phyloP scores from a whole-genome alignment of 352 stramenopile species.

The Globisporangium nagaii region DNA sequence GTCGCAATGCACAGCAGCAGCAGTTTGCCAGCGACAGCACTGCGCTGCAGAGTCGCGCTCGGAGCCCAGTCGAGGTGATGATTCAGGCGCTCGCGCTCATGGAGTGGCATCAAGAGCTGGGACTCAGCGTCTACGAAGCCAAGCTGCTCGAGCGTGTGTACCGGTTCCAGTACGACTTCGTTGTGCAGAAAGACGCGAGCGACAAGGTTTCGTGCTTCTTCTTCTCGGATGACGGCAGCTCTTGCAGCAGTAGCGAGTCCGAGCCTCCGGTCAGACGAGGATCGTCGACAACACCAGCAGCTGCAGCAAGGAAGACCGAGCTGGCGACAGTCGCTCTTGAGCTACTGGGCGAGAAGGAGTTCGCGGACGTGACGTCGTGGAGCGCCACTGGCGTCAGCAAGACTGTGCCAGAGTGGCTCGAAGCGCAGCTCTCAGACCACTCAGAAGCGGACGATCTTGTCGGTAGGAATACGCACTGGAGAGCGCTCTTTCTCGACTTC shows the following conservation, averaged over 20 bases:
- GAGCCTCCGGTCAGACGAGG: too few species aligned
- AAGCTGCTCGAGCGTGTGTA: constrained; percentile 35
- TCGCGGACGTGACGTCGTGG: not conserved
- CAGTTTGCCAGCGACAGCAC: not conserved
- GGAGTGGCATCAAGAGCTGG: constrained; percentile 32
- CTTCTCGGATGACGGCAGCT: constrained; percentile 10
- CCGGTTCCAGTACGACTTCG: constrained; percentile 38
- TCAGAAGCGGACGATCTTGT: not conserved
- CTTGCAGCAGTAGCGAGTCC: not conserved
- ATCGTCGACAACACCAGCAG: constrained; percentile 2
- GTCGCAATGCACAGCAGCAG: constrained; percentile 5
- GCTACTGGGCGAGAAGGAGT: constrained; percentile 1
- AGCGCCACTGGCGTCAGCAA: constrained; percentile 9
- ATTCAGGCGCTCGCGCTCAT: constrained; percentile 20
- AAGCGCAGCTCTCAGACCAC: constrained; percentile 10
- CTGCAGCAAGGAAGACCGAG: not conserved
- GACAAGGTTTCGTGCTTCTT: constrained; percentile 23
- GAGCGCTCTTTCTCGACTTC: constrained; percentile 15
- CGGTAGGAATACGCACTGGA: constrained; percentile 1
- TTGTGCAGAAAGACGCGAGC: constrained; percentile 13
- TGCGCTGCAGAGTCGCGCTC: not conserved
- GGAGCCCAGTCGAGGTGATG: constrained; percentile 9
- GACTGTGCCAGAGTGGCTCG: constrained; percentile 29
- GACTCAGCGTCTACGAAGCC: constrained; percentile 32
- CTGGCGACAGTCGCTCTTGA: constrained; percentile 1